A percentile compares a stretch with the other conserved stretches of the same genome.
These are phyloP conservation scores for Xylaria castorea DNA, from an alignment of 495 filamentous ascomycete genomes.

Conservation along the genomic window DNA sequence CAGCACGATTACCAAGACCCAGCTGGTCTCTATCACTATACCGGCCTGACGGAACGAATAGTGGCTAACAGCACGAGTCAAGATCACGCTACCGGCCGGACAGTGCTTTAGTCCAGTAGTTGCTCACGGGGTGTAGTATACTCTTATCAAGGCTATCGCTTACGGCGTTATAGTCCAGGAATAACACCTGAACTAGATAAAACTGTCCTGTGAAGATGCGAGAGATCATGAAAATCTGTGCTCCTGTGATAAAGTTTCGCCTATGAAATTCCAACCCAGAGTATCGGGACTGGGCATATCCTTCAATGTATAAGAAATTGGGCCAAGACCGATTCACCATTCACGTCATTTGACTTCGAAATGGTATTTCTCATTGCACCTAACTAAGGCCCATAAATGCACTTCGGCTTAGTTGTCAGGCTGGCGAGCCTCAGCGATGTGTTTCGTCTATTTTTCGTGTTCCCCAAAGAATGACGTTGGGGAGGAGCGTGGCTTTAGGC, in stretches of 20 bases:
- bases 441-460: neutral
- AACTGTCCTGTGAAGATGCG: neutral
- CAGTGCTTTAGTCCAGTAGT: neutral
- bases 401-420: too few species aligned
- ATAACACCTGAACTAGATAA: neutral
- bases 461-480: constrained; percentile 24
- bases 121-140: neutral
- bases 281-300: neutral
- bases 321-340: neutral
- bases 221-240: neutral
- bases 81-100: neutral
- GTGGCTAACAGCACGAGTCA: neutral
- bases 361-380: neutral
- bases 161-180: neutral
- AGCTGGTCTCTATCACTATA: neutral
- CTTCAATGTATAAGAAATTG: neutral
- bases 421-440: neutral
- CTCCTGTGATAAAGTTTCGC: neutral
- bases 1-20: neutral
- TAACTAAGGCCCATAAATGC: too few species aligned
- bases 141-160: neutral
- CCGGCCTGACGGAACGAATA: neutral
- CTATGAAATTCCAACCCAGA: neutral
- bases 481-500: constrained; percentile 8
- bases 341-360: neutral